Evolutionary conservation across 164 flowering plant genomes (phyloP).

Genomic region (Stephania yunnanensis): DNA sequence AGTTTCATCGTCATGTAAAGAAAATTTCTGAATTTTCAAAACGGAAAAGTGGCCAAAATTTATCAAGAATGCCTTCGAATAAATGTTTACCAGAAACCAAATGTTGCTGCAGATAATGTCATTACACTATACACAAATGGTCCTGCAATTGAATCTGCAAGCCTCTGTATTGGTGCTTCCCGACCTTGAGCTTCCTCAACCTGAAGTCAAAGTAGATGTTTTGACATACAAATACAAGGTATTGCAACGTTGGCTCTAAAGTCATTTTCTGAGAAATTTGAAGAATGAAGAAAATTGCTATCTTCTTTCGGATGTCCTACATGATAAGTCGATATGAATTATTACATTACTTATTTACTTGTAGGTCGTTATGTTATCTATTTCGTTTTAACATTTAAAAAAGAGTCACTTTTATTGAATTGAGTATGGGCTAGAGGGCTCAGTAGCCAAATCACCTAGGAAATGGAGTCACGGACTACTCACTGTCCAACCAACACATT

Average conservation of each 20-base stretch:
- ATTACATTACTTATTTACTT: too few species aligned
- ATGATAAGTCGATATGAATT: not conserved
- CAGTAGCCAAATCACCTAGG: too few species aligned
- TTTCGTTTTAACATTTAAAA: too few species aligned
- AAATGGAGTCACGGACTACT: too few species aligned
- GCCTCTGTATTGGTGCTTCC: slow-evolving; percentile 96
- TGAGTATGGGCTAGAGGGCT: too few species aligned
- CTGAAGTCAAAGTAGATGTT: slow-evolving; percentile 27
- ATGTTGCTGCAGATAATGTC: slow-evolving; percentile 84
- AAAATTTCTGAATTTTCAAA: not conserved
- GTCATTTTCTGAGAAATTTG: not conserved
- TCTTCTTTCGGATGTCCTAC: not conserved
- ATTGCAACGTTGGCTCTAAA: not conserved
- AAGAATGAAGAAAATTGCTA: not conserved
- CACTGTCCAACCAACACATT: too few species aligned
- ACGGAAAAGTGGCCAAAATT: not conserved
- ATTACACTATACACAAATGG: slow-evolving; percentile 89
- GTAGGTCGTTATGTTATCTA: not conserved
- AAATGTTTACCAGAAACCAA: slow-evolving; percentile 75
- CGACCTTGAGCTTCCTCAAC: slow-evolving; percentile 96
- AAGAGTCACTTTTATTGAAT: too few species aligned
- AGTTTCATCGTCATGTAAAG: not conserved
- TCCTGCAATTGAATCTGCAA: slow-evolving; percentile 96
- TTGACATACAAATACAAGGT: not conserved
- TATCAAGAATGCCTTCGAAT: not conserved